These are phyloP conservation scores for Rhizophora mangle DNA, from an alignment of 345 rosid species.

Conservation along the genomic window DNA sequence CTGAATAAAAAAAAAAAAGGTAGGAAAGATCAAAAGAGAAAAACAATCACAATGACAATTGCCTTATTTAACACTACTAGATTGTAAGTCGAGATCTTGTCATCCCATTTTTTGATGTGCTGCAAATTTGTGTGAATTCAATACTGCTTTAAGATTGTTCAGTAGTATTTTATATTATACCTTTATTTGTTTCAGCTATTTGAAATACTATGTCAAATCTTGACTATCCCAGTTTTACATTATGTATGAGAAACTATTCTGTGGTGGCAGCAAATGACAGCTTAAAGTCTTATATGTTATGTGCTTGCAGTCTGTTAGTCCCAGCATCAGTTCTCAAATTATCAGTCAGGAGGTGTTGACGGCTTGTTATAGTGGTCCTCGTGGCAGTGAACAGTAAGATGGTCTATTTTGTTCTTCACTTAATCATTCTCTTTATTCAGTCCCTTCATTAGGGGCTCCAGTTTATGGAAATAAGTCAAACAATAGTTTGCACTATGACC, in stretches of 20 bases:
- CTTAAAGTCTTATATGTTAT: slow-evolving; percentile 18
- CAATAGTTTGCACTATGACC: no score
- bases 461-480: neutral
- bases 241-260: neutral
- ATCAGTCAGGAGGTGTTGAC: slow-evolving; percentile 71
- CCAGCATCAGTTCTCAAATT: slow-evolving; percentile 62
- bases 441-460: neutral
- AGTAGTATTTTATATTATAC: no score
- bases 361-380: slow-evolving; percentile 67
- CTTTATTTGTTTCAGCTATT: neutral
- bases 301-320: slow-evolving; percentile 56
- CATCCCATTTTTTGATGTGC: neutral
- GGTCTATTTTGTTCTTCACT: neutral
- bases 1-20: neutral
- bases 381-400: slow-evolving; percentile 84
- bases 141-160: neutral
- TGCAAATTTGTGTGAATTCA: neutral
- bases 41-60: neutral
- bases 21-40: neutral
- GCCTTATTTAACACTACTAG: neutral
- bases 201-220: neutral
- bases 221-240: neutral
- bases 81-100: neutral
- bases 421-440: neutral
- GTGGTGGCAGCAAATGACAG: slow-evolving; percentile 2